phyloP scores from a whole-genome alignment of 2,329 filamentous ascomycete genomes.

The Lasiodiplodia hormozganensis region DNA sequence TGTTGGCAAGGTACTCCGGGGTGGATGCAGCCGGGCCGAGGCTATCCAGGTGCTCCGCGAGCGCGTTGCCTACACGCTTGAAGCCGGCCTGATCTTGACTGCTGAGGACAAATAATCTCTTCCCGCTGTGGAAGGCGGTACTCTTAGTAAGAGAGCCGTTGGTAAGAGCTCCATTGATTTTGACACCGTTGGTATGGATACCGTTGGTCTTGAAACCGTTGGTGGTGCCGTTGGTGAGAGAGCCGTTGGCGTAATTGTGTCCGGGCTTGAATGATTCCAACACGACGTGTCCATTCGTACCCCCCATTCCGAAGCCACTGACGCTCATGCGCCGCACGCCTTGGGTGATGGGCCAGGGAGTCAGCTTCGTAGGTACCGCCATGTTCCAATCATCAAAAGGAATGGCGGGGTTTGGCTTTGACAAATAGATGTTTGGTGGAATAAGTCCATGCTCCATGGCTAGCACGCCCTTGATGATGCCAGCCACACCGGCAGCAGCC shows the following conservation, averaged over 20 bases:
- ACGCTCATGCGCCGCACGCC: slow-evolving; percentile 32
- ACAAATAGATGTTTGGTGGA: slow-evolving; percentile 22
- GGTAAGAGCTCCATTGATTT: too few species aligned
- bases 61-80: background rate
- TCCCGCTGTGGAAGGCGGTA: too few species aligned
- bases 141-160: too few species aligned
- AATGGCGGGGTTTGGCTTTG: background rate
- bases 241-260: too few species aligned
- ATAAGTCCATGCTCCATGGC: slow-evolving; percentile 37
- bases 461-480: slow-evolving; percentile 40
- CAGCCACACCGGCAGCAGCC: slow-evolving; percentile 36
- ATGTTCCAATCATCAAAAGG: background rate
- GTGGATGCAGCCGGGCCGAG: too few species aligned
- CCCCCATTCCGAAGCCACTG: slow-evolving; percentile 37
- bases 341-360: slow-evolving; percentile 32
- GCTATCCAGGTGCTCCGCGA: background rate
- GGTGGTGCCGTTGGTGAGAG: too few species aligned
- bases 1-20: slow-evolving; percentile 23
- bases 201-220: too few species aligned
- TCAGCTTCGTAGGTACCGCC: slow-evolving; percentile 1
- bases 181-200: too few species aligned
- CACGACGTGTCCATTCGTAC: slow-evolving; percentile 38
- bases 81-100: too few species aligned
- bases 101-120: too few species aligned
- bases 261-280: slow-evolving; percentile 32